Evolutionary conservation across 2,329 filamentous ascomycete species (phyloP), one percentile per base, ranked within the genome.

Genomic region (Penicillium capsulatum): DNA sequence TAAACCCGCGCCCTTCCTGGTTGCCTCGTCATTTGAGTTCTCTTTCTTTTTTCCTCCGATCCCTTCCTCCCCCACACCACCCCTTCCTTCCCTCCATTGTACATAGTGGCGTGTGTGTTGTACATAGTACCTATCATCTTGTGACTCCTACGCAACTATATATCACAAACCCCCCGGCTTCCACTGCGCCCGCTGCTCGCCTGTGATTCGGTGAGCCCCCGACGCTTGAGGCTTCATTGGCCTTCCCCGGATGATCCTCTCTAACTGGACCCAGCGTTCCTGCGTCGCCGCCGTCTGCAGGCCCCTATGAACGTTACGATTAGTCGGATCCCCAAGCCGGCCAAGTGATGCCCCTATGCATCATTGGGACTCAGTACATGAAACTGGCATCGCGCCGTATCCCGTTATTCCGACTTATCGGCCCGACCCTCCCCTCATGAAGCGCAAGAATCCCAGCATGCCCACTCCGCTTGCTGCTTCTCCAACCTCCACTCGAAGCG

Each of bases 371-470:
- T 38, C 51, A 20, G 39, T 50, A 45, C 45, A 54, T 47, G 53
- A 54, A 38, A 47, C 45, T 52, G 49, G 51, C 34, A 48, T 58
- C 38, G 62, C 63, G 42, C 61, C 61, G 11, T 58, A 59, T 47
- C 62, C 63, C 36, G 50, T 58, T 34, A 55, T 66, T 27, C 60
- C 59, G 36, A 66, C 57, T 16, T 58, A 53, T 45, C 59, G 61
- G 38, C 55, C 52, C 13, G 50, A 51, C 50, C 55, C 51, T 35
- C 45, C 50, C n/a, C 47, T 49, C 20, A 59, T 7, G 22, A 45
- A 41, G 17, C 52, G 54, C 31, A 47, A 39, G 29, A 31, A 45
- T 11, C 41, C 46, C 45, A 55, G 41, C 36, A 60, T 61, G 55
- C 47, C 58, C 7, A 36, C 53, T 17, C 35, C 53, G 13, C 22